phyloP scores from a whole-genome alignment of 768 basidiomycete species.

The Rhizopogon rudus region DNA sequence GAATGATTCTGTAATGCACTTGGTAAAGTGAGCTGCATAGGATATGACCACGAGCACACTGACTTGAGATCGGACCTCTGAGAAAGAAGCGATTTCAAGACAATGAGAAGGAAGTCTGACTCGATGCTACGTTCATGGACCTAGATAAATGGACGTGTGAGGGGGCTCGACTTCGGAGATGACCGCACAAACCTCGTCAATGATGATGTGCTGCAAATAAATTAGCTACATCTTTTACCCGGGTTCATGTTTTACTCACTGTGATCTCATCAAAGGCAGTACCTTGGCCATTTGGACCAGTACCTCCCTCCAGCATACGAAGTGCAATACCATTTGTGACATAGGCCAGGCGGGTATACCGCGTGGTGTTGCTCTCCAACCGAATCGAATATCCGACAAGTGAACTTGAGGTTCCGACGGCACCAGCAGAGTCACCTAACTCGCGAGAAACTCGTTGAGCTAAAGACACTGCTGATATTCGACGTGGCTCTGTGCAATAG shows the following conservation, averaged over 20 bases:
- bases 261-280: slow-evolving; percentile 92
- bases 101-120: slow-evolving; percentile 93
- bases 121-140: slow-evolving; percentile 97
- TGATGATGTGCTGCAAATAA: slow-evolving; percentile 73
- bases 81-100: slow-evolving; percentile 76
- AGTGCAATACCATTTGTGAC: slow-evolving; percentile 95
- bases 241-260: slow-evolving; percentile 35
- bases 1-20: slow-evolving; percentile 56
- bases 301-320: slow-evolving; percentile 91
- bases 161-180: background rate
- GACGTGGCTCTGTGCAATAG: slow-evolving; percentile 91
- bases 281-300: slow-evolving; percentile 62
- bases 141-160: slow-evolving; percentile 25
- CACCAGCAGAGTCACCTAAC: slow-evolving; percentile 77
- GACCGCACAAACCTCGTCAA: slow-evolving; percentile 69
- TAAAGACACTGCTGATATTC: slow-evolving; percentile 94
- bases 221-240: slow-evolving; percentile 3
- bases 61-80: slow-evolving; percentile 84
- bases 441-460: slow-evolving; percentile 92
- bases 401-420: slow-evolving; percentile 71
- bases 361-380: slow-evolving; percentile 80
- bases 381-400: slow-evolving; percentile 94
- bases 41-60: slow-evolving; percentile 9
- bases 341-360: slow-evolving; percentile 74
- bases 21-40: slow-evolving; percentile 2